phyloP scores from a whole-genome alignment of 1,139 yeast species.

The Saccharomycopsis hybrid region DNA sequence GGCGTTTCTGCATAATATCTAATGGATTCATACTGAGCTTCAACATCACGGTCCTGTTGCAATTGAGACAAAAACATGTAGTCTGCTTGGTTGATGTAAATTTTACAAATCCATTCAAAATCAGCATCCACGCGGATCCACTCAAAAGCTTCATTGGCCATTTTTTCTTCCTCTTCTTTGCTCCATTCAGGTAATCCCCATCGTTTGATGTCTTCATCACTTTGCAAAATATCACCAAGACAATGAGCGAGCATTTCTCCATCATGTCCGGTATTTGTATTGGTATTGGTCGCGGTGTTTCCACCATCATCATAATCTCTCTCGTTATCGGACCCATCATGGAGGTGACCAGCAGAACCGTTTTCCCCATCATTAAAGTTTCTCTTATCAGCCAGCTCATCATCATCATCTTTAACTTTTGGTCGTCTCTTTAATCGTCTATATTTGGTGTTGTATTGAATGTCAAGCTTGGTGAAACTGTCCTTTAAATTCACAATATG shows the following conservation, averaged over 20 bases:
- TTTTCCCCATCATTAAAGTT: constrained; percentile 21
- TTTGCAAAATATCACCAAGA: constrained; percentile 71
- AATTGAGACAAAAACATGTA: constrained; percentile 93
- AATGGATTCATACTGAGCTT: constrained; percentile 90
- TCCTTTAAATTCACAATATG: constrained; percentile 93
- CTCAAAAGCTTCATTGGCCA: constrained; percentile 84
- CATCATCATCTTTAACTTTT: constrained; percentile 32
- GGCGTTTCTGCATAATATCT: constrained; percentile 57
- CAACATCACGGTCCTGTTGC: constrained; percentile 92
- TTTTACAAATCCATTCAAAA: constrained; percentile 89
- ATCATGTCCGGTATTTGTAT: constrained; percentile 21
- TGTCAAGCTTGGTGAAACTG: constrained; percentile 77
- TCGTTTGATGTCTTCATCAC: constrained; percentile 50
- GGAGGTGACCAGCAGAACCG: not conserved
- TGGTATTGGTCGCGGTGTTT: constrained; percentile 24
- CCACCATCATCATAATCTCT: constrained; percentile 28
- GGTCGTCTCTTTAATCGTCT: constrained; percentile 63
- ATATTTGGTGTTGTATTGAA: constrained; percentile 90
- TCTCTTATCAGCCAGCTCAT: too few relatives aligned
- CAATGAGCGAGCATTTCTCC: constrained; percentile 42
- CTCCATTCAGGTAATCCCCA: constrained; percentile 80
- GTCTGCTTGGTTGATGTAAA: constrained; percentile 83
- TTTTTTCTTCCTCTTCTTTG: constrained; percentile 59
- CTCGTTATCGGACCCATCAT: constrained; percentile 21
- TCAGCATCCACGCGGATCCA: constrained; percentile 98